Conservation (phyloP, 306 rosid genomes). For the Rosa chinensis region DNA sequence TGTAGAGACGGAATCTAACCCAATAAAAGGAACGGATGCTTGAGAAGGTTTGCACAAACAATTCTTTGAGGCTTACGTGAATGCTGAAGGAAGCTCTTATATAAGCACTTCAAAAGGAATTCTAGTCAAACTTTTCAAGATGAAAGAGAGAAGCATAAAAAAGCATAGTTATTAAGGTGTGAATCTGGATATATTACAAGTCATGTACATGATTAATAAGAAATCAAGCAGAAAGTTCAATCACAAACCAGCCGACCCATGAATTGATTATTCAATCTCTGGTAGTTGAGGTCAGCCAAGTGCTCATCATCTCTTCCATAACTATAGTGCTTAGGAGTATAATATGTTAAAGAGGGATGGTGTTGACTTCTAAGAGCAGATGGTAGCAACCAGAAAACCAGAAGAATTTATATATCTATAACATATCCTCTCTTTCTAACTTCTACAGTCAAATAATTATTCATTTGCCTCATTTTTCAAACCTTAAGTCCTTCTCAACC, state of each 20-base stretch:
- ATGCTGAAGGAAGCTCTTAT: slow-evolving; percentile 33
- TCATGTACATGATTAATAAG: slow-evolving; percentile 21
- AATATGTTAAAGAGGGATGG: slow-evolving; percentile 23
- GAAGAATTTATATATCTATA: slow-evolving; percentile 8
- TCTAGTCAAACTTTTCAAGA: slow-evolving; percentile 55
- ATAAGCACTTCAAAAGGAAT: slow-evolving; percentile 34
- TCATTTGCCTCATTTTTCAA: not conserved
- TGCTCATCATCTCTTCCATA: slow-evolving; percentile 21
- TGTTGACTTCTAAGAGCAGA: slow-evolving; percentile 30
- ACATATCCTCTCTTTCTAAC: not conserved
- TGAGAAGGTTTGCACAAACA: slow-evolving; percentile 24
- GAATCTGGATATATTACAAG: slow-evolving; percentile 35
- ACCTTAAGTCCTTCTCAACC: slow-evolving; percentile 21
- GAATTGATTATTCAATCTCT: slow-evolving; percentile 17
- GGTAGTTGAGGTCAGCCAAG: slow-evolving; percentile 27
- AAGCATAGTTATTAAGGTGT: slow-evolving; percentile 18
- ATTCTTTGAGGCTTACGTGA: slow-evolving; percentile 29
- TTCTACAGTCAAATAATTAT: not conserved
- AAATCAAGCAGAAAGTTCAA: slow-evolving; percentile 21
- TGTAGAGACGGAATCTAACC: slow-evolving; percentile 39
- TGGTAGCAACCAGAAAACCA: slow-evolving; percentile 27
- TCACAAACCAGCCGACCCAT: slow-evolving; percentile 13
- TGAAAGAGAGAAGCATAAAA: slow-evolving; percentile 33
- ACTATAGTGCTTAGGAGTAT: not conserved
- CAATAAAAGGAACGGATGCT: slow-evolving; percentile 25